Evolutionary conservation across 495 filamentous ascomycete species (phyloP).

Genomic region (Hyaloscypha variabilis): DNA sequence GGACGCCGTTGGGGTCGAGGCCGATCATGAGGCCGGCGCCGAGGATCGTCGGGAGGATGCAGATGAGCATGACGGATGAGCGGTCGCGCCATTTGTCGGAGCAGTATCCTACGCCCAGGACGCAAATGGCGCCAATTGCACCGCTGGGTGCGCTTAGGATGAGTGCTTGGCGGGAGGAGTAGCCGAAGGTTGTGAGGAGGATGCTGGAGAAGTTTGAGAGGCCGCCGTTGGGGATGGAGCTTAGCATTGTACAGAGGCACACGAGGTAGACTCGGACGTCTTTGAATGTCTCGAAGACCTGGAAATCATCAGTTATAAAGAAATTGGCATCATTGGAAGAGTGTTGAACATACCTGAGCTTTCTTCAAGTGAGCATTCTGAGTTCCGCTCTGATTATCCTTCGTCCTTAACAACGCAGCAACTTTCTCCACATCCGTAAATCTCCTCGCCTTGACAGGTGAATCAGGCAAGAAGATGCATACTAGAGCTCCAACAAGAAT

Average conservation of each 20-base stretch:
- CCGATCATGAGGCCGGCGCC: conserved; percentile 69
- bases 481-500: conserved; percentile 59
- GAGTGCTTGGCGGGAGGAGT: conserved; percentile 58
- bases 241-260: conserved; percentile 24
- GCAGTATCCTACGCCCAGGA: conserved; percentile 59
- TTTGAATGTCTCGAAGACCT: conserved; percentile 55
- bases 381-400: conserved; percentile 68
- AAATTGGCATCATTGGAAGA: not conserved
- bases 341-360: conserved; percentile 51
- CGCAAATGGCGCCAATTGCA: conserved; percentile 62
- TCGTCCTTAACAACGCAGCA: conserved; percentile 63
- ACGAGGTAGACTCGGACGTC: conserved; percentile 43
- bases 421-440: conserved; percentile 61
- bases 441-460: conserved; percentile 69
- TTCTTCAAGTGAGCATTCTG: conserved; percentile 71
- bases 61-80: conserved; percentile 44
- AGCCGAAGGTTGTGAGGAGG: conserved; percentile 57
- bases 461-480: conserved; percentile 66
- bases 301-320: not conserved
- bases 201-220: conserved; percentile 74
- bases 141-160: conserved; percentile 67
- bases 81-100: conserved; percentile 62
- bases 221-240: conserved; percentile 40
- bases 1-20: conserved; percentile 48
- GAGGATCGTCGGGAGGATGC: conserved; percentile 46